Evolutionary conservation across 2,329 filamentous ascomycete species (phyloP).

Genomic region (Orbilia ellipsospora): DNA sequence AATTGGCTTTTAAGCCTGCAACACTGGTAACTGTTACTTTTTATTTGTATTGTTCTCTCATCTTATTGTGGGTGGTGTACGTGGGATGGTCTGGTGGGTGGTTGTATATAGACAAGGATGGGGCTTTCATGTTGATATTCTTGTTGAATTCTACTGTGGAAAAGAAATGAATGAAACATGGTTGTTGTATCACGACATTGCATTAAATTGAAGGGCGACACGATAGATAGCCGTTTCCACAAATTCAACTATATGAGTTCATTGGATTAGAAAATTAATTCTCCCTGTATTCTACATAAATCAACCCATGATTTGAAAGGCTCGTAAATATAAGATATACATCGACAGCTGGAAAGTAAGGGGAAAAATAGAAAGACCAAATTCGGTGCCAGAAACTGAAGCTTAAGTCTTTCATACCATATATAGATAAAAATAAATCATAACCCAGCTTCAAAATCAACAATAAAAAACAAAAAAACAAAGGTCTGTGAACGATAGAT

Average conservation of each 20-base stretch:
- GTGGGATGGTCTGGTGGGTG: neutral
- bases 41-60: too few relatives aligned
- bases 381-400: neutral
- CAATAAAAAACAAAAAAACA: too few relatives aligned
- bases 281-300: constrained; percentile 1
- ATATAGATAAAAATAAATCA: too few relatives aligned
- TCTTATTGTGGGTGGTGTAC: constrained; percentile 16
- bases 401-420: neutral
- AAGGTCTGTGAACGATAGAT: neutral
- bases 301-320: neutral
- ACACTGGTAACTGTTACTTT: neutral
- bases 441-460: too few relatives aligned
- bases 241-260: too few relatives aligned
- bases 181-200: neutral
- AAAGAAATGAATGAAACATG: constrained; percentile 20
- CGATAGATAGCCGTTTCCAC: too few relatives aligned
- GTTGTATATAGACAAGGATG: neutral
- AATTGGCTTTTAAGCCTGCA: neutral
- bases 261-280: too few relatives aligned
- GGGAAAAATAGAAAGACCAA: neutral
- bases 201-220: neutral
- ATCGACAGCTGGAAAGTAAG: neutral
- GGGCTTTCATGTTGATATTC: constrained; percentile 33
- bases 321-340: neutral
- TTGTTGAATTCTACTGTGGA: neutral